Evolutionary conservation across 176 grass and related monocot species (phyloP).

Genomic region (Carex pumila): DNA sequence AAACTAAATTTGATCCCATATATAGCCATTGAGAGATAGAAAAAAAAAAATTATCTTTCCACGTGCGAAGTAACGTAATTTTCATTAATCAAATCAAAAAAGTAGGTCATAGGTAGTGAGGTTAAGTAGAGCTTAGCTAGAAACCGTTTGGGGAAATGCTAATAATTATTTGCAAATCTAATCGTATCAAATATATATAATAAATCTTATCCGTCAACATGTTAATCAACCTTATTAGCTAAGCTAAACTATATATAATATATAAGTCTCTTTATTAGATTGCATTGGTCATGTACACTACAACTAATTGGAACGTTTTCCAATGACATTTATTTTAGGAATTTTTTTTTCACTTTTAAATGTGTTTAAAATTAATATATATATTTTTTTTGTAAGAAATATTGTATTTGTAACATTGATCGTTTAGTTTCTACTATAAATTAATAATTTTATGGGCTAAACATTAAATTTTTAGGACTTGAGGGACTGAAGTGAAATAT

Average conservation of each 20-base stretch:
- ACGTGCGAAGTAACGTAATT: neutral
- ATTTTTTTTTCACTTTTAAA: neutral
- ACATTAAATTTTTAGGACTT: neutral
- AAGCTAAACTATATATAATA: neutral
- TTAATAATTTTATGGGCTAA: too few species aligned
- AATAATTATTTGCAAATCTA: conserved; percentile 12
- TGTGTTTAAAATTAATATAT: too few species aligned
- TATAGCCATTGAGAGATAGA: neutral
- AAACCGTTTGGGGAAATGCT: neutral
- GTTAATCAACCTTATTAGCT: neutral
- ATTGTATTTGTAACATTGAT: too few species aligned
- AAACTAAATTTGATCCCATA: too few species aligned
- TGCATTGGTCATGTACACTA: neutral
- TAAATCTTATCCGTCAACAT: neutral
- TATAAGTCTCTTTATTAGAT: neutral
- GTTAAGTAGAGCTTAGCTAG: neutral
- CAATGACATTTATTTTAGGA: neutral
- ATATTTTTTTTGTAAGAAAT: too few species aligned
- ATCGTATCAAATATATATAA: neutral
- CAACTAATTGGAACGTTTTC: neutral
- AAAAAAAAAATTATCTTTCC: neutral
- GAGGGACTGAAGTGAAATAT: neutral
- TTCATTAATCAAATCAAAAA: neutral
- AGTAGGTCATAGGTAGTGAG: neutral
- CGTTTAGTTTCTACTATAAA: too few species aligned